A percentile compares a stretch with the other conserved stretches of the same genome.
phyloP scores from a whole-genome alignment of 805 yeast species.

The Lachancea quebecensis region DNA sequence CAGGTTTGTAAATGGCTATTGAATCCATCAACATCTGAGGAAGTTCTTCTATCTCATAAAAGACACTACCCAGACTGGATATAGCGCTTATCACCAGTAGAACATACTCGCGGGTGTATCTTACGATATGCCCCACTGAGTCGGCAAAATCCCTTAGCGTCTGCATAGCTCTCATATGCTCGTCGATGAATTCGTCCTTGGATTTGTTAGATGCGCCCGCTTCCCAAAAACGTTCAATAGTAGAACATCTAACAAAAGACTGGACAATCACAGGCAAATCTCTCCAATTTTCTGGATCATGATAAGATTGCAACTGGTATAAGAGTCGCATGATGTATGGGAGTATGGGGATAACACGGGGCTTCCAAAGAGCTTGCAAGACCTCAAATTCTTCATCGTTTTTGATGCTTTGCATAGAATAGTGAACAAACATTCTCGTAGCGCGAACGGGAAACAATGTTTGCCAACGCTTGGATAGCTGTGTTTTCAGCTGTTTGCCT shows the following conservation, averaged over 20 bases:
- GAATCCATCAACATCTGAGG: slow-evolving; percentile 77
- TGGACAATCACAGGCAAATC: slow-evolving; percentile 85
- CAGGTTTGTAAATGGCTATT: slow-evolving; percentile 59
- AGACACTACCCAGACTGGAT: slow-evolving; percentile 79
- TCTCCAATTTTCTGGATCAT: slow-evolving; percentile 87
- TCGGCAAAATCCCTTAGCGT: slow-evolving; percentile 96
- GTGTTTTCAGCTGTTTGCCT: slow-evolving; percentile 69
- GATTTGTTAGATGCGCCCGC: slow-evolving; percentile 94
- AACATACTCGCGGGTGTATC: slow-evolving; percentile 95
- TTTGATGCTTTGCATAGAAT: slow-evolving; percentile 83
- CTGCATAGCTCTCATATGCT: slow-evolving; percentile 87
- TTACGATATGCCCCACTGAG: slow-evolving; percentile 89
- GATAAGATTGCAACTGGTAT: slow-evolving; percentile 89
- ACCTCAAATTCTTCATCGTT: slow-evolving; percentile 66
- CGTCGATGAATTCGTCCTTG: slow-evolving; percentile 89
- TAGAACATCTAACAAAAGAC: slow-evolving; percentile 81
- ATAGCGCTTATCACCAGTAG: slow-evolving; percentile 84
- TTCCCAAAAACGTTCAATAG: slow-evolving; percentile 96
- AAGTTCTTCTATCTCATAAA: slow-evolving; percentile 78
- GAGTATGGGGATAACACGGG: slow-evolving; percentile 82
- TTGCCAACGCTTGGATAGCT: slow-evolving; percentile 85
- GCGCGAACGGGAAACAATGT: slow-evolving; percentile 93
- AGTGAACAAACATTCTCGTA: slow-evolving; percentile 89
- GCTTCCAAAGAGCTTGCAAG: slow-evolving; percentile 78
- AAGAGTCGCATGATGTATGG: slow-evolving; percentile 85